These are phyloP conservation scores for Penicillium coffeae DNA, from an alignment of 495 filamentous ascomycete genomes.

Conservation along the genomic window DNA sequence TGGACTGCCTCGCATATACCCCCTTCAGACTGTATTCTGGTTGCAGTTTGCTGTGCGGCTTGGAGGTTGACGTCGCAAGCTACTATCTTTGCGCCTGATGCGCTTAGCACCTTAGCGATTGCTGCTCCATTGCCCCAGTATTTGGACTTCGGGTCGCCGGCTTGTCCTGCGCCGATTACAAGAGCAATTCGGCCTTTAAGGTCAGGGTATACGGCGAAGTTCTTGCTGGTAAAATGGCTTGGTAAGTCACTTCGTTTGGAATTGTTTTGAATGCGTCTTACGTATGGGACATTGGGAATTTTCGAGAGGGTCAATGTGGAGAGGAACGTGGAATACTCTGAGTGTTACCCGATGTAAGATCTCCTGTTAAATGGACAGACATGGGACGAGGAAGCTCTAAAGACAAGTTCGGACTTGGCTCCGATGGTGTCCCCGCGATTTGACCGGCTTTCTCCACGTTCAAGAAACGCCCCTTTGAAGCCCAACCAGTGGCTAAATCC, in stretches of 20 bases:
- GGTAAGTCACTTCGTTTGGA: too few relatives aligned
- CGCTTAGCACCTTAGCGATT: slow-evolving; percentile 33
- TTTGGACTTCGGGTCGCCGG: slow-evolving; percentile 15
- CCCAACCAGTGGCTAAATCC: too few relatives aligned
- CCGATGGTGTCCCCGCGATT: not conserved
- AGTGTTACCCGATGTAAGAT: too few relatives aligned
- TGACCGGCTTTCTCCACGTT: not conserved
- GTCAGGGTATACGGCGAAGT: slow-evolving; percentile 16
- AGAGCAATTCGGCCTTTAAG: slow-evolving; percentile 36
- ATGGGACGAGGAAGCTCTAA: not conserved
- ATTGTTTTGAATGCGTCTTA: too few relatives aligned
- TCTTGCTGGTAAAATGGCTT: not conserved
- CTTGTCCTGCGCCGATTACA: slow-evolving; percentile 45
- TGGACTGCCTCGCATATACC: slow-evolving; percentile 24
- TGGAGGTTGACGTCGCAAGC: slow-evolving; percentile 38
- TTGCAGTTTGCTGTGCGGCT: slow-evolving; percentile 32
- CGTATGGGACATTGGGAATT: not conserved
- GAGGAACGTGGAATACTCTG: too few relatives aligned
- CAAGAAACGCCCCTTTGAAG: too few relatives aligned
- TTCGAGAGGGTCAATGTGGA: too few relatives aligned
- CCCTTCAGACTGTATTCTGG: slow-evolving; percentile 24
- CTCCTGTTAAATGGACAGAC: not conserved
- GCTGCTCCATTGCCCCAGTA: slow-evolving; percentile 46
- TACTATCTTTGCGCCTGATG: slow-evolving; percentile 36
- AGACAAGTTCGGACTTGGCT: not conserved